Evolutionary conservation across 352 stramenopile genomes (phyloP).

Genomic region (Peronospora destructor): DNA sequence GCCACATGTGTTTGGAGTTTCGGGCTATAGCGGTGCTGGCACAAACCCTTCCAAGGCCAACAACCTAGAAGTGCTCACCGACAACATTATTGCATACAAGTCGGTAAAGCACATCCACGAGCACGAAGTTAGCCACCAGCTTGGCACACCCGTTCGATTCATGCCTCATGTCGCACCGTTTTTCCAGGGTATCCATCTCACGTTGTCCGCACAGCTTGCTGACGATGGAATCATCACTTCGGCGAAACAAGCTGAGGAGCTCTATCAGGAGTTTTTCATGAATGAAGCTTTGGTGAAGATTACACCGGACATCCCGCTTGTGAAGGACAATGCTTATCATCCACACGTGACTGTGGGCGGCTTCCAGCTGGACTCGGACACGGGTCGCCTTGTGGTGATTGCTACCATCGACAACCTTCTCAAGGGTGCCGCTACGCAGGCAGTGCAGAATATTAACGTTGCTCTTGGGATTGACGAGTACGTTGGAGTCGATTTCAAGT

Average conservation of each 20-base stretch:
- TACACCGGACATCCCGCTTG: constrained; percentile 49
- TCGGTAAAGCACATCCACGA: constrained; percentile 89
- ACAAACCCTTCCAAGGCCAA: constrained; percentile 79
- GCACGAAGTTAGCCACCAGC: constrained; percentile 76
- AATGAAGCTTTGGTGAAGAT: constrained; percentile 85
- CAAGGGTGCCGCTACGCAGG: constrained; percentile 90
- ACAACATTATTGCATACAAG: constrained; percentile 89
- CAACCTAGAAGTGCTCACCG: constrained; percentile 61
- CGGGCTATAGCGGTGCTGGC: constrained; percentile 83
- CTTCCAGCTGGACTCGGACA: constrained; percentile 84
- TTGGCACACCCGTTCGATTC: constrained; percentile 83
- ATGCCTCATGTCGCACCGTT: constrained; percentile 91
- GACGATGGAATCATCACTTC: constrained; percentile 41
- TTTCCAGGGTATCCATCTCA: constrained; percentile 92
- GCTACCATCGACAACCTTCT: constrained; percentile 91
- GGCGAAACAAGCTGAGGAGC: constrained; percentile 63
- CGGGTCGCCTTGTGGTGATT: constrained; percentile 82
- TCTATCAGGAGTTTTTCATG: constrained; percentile 78
- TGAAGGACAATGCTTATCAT: constrained; percentile 68
- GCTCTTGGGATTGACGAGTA: constrained; percentile 88
- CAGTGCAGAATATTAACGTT: constrained; percentile 93
- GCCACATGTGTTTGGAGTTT: constrained; percentile 84
- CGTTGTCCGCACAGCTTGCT: constrained; percentile 73
- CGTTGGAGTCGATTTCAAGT: constrained; percentile 47
- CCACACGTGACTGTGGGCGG: constrained; percentile 79